phyloP scores from a whole-genome alignment of 306 rosid genomes.

The Styphnolobium japonicum region DNA sequence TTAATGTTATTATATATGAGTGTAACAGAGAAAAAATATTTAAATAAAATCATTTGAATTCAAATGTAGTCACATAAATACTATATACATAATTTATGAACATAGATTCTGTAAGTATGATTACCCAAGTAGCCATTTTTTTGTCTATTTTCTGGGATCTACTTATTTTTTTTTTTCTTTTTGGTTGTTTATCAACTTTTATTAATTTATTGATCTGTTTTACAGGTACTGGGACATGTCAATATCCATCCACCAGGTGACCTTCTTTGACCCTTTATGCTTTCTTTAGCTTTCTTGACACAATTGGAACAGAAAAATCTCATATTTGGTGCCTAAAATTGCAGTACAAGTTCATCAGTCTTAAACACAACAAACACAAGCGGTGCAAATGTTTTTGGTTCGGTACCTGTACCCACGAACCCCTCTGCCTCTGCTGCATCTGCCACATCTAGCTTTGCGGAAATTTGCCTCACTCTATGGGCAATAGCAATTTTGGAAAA shows the following conservation, averaged over 20 bases:
- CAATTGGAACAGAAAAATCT: constrained; percentile 5
- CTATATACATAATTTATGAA: background rate
- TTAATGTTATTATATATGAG: background rate
- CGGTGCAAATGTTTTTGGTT: constrained; percentile 77
- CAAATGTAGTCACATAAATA: background rate
- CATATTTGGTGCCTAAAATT: constrained; percentile 14
- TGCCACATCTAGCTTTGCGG: constrained; percentile 6
- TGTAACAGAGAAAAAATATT: too few species aligned
- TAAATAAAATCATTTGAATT: background rate
- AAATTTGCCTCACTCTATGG: constrained; percentile 37
- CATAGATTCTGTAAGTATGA: background rate
- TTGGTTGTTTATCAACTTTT: background rate
- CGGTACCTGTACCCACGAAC: constrained; percentile 58
- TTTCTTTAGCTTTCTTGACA: background rate
- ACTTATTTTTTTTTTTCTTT: background rate
- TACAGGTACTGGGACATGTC: constrained; percentile 73
- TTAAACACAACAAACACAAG: constrained; percentile 74
- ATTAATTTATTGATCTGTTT: constrained; percentile 3
- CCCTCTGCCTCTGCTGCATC: constrained; percentile 48
- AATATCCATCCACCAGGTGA: constrained; percentile 72
- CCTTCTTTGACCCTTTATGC: background rate
- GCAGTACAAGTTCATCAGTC: constrained; percentile 71
- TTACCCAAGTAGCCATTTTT: background rate
- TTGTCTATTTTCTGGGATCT: too few species aligned
- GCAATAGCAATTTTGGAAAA: constrained; percentile 21